Evolutionary conservation across 1,139 yeast genomes (phyloP), one percentile per base, ranked within the genome.

Genomic region (Yarrowia galli): DNA sequence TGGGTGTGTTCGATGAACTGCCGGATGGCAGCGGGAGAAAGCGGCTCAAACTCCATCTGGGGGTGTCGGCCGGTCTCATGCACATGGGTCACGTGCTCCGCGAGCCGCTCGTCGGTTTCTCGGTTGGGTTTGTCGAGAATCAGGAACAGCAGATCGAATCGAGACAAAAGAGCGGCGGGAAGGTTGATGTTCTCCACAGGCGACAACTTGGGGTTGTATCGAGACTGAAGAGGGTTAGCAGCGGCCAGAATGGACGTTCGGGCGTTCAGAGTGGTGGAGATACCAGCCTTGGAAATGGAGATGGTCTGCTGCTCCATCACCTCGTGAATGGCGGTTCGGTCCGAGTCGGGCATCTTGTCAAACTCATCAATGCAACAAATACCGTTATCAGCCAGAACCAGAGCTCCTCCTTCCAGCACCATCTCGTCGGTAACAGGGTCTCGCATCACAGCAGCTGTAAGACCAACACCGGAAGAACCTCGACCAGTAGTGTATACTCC

Each of bases 281-380:
- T 95, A 73, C 99, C 99, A 2, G 99, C 99, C 79, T 96, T 96
- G 61, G 98, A 91, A 70, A 96, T 96, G 38, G 97, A 91, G 71
- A 96, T 95, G 2, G 99, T 96, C 79, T 96, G 99, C 78, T 96
- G 99, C 81, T 96, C 99, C 99, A 96, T 96, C 56, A 96, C 99
- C 82, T 95, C 99, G 79, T 95, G 99, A 76, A 96, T 96, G 5
- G 99, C 98, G 0, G 99, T 95, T 77, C 99, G 85, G 79, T 96
- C 99, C 70, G 85, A 81, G 78, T 96, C 99, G 77, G 93, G 98
- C 99, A 96, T 96, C 81, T 95, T 95, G 80, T 95, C 99, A 77
- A 95, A 95, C 81, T 95, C 99, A 85, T 95, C 99, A 76, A 95
- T 95, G 80, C 99, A 95, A 81, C 99, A 95, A 72, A 96, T 89